A percentile compares a stretch with the other conserved stretches of the same genome.
phyloP scores from a whole-genome alignment of 2,329 filamentous ascomycete genomes.

The Leptographium radiaticola region DNA sequence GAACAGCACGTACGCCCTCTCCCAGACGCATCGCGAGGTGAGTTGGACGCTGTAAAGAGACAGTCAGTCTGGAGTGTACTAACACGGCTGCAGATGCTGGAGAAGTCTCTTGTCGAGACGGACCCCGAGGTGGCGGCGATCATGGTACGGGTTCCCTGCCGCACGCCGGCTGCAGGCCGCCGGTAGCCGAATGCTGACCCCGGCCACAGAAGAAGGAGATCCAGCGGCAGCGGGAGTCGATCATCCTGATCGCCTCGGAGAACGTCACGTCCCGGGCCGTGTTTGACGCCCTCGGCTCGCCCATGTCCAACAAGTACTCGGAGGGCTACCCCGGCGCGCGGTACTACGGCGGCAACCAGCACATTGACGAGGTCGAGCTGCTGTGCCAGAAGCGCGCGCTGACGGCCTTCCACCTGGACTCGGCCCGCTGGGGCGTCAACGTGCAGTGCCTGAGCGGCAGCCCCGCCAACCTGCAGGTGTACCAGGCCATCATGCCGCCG shows the following conservation, averaged over 20 bases:
- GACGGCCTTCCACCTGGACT: slow-evolving; percentile 75
- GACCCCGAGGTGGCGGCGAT: slow-evolving; percentile 93
- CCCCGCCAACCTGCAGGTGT: slow-evolving; percentile 95
- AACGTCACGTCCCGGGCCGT: slow-evolving; percentile 98
- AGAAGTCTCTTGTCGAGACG: slow-evolving; percentile 81
- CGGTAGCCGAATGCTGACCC: background rate
- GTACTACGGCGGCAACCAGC: slow-evolving; percentile 98
- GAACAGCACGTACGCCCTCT: slow-evolving; percentile 19
- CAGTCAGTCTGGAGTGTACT: background rate
- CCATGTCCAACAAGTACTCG: slow-evolving; percentile 99
- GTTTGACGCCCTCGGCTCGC: slow-evolving; percentile 88
- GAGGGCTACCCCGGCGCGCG: slow-evolving; percentile 96
- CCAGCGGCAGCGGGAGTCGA: slow-evolving; percentile 94
- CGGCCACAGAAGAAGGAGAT: slow-evolving; percentile 67
- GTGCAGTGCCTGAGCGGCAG: slow-evolving; percentile 88
- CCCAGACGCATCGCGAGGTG: slow-evolving; percentile 11
- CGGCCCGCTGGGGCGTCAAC: slow-evolving; percentile 94
- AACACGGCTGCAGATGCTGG: slow-evolving; percentile 58
- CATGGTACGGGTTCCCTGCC: slow-evolving; percentile 54
- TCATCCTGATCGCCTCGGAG: slow-evolving; percentile 97
- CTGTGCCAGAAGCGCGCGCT: slow-evolving; percentile 92
- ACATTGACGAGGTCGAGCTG: slow-evolving; percentile 92
- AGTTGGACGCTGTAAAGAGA: background rate
- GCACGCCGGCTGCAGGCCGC: background rate
- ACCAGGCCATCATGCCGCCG: slow-evolving; percentile 91